Evolutionary conservation across 1,284 basidiomycete species (phyloP).

Genomic region (Puccinia horiana): DNA sequence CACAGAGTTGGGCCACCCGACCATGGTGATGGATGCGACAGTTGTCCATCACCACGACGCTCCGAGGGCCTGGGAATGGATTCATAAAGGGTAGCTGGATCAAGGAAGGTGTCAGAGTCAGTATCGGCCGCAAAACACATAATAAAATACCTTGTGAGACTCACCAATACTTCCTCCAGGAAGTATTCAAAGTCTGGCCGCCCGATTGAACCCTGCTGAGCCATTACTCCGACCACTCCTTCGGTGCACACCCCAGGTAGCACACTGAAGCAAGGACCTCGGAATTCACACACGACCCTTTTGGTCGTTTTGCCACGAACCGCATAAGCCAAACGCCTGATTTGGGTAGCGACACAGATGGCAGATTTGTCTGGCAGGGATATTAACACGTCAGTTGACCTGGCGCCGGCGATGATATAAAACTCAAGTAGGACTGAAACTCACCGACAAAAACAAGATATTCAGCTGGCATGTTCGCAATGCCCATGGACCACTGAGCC

Average conservation of each 20-base stretch:
- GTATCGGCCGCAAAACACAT: not conserved
- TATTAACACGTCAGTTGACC: not conserved
- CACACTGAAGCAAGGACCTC: not conserved
- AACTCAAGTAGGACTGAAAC: not conserved
- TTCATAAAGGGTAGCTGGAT: not conserved
- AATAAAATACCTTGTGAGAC: too few relatives aligned
- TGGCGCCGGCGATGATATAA: not conserved
- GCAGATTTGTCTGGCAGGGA: not conserved
- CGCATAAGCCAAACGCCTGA: not conserved
- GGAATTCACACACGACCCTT: not conserved
- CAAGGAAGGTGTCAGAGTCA: too few relatives aligned
- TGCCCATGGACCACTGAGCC: not conserved
- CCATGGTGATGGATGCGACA: not conserved
- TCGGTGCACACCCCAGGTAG: not conserved
- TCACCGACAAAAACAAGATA: not conserved
- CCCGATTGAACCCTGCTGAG: not conserved
- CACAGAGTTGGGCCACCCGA: not conserved
- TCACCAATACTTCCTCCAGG: too few relatives aligned
- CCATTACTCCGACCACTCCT: not conserved
- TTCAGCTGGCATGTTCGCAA: not conserved
- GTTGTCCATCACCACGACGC: not conserved
- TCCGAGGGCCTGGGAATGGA: not conserved
- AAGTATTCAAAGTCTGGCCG: not conserved
- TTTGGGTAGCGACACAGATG: not conserved
- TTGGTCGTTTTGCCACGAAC: not conserved